Percentiles rank a stretch among this genome's conserved stretches.
phyloP scores from a whole-genome alignment of 768 basidiomycete species.

The Suillus plorans region DNA sequence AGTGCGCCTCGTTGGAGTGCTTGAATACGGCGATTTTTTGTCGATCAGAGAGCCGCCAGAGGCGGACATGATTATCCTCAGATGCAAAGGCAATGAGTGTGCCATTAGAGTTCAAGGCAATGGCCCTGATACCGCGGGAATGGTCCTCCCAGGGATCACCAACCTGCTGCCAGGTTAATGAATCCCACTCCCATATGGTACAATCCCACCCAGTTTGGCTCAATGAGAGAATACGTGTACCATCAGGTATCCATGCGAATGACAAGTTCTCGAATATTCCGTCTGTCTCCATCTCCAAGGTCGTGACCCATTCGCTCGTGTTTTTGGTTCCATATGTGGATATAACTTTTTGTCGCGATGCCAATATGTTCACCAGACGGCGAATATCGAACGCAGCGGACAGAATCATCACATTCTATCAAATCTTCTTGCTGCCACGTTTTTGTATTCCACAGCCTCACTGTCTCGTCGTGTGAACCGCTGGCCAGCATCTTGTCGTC shows the following conservation, averaged over 20 bases:
- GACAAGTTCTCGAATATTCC: not conserved
- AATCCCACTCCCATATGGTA: not conserved
- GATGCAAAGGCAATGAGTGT: not conserved
- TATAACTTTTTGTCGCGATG: not conserved
- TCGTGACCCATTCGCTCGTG: no score
- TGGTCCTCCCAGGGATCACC: not conserved
- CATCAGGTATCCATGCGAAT: not conserved
- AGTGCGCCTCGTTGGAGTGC: not conserved
- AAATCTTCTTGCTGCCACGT: not conserved
- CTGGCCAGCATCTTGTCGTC: not conserved
- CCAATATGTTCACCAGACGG: not conserved
- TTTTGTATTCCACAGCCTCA: not conserved
- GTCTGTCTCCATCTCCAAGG: no score
- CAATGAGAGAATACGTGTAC: not conserved
- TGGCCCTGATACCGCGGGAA: not conserved
- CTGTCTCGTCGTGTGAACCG: not conserved
- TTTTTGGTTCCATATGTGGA: not conserved
- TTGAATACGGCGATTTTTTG: not conserved
- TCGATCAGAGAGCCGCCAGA: not conserved
- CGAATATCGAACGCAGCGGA: not conserved
- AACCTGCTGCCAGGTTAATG: not conserved
- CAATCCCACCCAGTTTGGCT: not conserved
- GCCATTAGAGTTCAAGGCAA: not conserved
- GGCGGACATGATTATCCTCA: not conserved
- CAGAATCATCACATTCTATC: not conserved